Conservation (phyloP, 768 basidiomycete genomes). For the Lentinula edodes region DNA sequence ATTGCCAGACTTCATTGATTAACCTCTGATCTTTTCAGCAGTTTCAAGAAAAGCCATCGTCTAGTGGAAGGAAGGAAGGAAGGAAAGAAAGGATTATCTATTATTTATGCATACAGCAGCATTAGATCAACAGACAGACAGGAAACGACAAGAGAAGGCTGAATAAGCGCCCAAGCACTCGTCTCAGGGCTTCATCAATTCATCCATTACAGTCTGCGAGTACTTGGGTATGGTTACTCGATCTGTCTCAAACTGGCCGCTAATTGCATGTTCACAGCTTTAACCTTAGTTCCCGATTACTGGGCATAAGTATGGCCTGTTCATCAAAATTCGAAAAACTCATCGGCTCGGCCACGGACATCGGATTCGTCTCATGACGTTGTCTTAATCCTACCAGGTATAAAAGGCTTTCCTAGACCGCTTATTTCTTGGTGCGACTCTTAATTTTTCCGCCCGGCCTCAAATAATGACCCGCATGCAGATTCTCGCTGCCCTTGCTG, state of each 20-base stretch:
- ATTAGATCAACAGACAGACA: background rate
- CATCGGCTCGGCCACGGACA: background rate
- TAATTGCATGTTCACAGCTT: background rate
- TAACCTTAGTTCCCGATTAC: background rate
- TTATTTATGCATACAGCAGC: background rate
- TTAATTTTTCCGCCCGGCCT: background rate
- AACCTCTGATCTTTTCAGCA: background rate
- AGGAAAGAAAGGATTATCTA: background rate
- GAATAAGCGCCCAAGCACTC: background rate
- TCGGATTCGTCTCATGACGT: background rate
- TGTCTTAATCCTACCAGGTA: background rate
- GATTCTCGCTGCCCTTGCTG: conserved; percentile 26
- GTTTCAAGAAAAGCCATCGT: background rate
- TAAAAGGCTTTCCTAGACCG: background rate
- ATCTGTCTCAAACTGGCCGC: background rate
- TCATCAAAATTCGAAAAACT: background rate
- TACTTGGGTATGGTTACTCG: background rate
- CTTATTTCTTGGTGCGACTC: background rate
- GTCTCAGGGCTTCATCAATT: too few species aligned
- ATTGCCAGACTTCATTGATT: background rate
- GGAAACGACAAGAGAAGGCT: background rate
- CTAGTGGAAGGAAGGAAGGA: background rate
- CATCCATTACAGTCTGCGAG: too few species aligned
- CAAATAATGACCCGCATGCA: conserved; percentile 17
- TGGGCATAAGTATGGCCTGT: background rate